phyloP scores from a whole-genome alignment of 805 yeast species.

The Barnettozyma wickerhamii region DNA sequence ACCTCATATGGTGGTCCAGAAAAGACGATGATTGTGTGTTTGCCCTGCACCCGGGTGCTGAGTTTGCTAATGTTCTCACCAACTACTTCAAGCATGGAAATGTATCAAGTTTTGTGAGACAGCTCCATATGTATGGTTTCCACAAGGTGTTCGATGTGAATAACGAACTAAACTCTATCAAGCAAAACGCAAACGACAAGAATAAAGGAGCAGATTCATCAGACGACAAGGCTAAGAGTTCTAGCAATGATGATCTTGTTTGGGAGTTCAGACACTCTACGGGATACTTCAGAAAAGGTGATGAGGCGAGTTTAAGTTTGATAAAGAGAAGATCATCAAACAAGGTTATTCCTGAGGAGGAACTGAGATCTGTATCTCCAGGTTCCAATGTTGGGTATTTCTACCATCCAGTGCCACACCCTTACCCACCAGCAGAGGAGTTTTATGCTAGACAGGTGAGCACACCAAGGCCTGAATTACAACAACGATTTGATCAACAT shows the following conservation, averaged over 20 bases:
- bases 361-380: conserved; percentile 10
- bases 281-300: conserved; percentile 69
- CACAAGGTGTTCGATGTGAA: conserved; percentile 55
- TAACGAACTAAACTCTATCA: conserved; percentile 11
- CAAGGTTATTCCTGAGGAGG: conserved; percentile 16
- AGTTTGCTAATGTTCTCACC: conserved; percentile 57
- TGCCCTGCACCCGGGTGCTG: conserved; percentile 60
- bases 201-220: no score
- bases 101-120: conserved; percentile 89
- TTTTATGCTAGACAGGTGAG: background rate
- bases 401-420: conserved; percentile 3
- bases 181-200: conserved; percentile 2
- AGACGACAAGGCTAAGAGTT: background rate
- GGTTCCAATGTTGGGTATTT: background rate
- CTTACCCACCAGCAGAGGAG: conserved; percentile 7
- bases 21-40: conserved; percentile 44
- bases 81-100: conserved; percentile 90
- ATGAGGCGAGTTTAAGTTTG: conserved; percentile 52
- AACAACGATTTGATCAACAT: conserved; percentile 5
- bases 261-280: conserved; percentile 87
- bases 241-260: conserved; percentile 19
- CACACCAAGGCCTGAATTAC: conserved; percentile 1
- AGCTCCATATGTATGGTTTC: conserved; percentile 94
- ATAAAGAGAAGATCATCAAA: conserved; percentile 57
- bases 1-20: conserved; percentile 63